Evolutionary conservation across 768 basidiomycete species (phyloP).

Genomic region (Russula sp.): DNA sequence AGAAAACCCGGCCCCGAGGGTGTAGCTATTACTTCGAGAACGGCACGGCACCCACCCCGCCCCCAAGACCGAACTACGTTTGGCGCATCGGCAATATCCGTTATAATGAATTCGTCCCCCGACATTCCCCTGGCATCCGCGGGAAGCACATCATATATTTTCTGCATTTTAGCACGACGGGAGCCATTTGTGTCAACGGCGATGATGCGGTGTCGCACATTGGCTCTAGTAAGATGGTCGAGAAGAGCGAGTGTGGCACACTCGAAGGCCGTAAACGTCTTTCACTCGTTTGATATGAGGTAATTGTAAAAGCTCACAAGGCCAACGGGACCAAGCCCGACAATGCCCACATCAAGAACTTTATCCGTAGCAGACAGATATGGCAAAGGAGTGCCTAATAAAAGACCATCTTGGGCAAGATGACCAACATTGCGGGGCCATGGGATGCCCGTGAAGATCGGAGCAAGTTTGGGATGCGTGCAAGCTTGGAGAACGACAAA

Average conservation of each 20-base stretch:
- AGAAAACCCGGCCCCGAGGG: constrained; percentile 13
- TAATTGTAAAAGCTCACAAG: constrained; percentile 36
- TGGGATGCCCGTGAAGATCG: constrained; percentile 50
- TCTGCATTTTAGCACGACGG: constrained; percentile 54
- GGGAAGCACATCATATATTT: constrained; percentile 43
- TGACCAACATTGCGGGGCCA: constrained; percentile 42
- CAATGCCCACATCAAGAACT: constrained; percentile 53
- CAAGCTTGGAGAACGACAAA: constrained; percentile 70
- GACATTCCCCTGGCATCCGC: constrained; percentile 34
- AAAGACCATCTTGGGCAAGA: background rate
- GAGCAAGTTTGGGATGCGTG: constrained; percentile 63
- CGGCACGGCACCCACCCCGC: constrained; percentile 51
- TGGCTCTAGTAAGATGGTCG: constrained; percentile 46
- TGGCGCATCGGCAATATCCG: constrained; percentile 48
- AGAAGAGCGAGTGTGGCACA: constrained; percentile 61
- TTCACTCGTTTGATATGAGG: background rate
- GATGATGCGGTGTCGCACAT: constrained; percentile 49
- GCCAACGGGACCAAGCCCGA: constrained; percentile 78
- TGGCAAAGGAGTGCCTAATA: background rate
- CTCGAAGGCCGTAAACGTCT: constrained; percentile 26
- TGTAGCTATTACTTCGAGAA: constrained; percentile 52
- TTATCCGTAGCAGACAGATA: constrained; percentile 43
- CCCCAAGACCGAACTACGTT: constrained; percentile 48
- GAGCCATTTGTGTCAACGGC: constrained; percentile 56
- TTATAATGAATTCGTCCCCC: constrained; percentile 43